Evolutionary conservation across 768 basidiomycete species (phyloP).

Genomic region (Ramaria rubella): DNA sequence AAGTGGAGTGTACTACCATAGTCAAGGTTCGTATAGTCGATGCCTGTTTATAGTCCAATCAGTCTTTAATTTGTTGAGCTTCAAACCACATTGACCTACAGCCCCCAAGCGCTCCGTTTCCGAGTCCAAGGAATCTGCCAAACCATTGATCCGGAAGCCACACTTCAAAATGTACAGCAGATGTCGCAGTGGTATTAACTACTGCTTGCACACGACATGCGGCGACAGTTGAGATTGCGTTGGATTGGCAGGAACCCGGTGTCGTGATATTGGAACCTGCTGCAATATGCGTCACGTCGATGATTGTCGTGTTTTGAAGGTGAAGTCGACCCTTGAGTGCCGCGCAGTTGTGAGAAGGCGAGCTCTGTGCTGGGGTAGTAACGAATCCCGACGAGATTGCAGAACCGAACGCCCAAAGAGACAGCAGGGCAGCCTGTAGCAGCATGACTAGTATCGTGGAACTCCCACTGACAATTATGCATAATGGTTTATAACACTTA

Average conservation of each 20-base stretch:
- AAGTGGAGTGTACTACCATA: constrained; percentile 20
- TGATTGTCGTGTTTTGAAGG: constrained; percentile 6
- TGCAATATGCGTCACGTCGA: constrained; percentile 2
- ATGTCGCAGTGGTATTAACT: constrained; percentile 7
- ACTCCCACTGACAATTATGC: too few species aligned
- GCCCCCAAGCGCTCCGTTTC: constrained; percentile 25
- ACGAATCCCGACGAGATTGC: too few species aligned
- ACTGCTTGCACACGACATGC: constrained; percentile 9
- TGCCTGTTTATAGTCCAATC: constrained; percentile 14
- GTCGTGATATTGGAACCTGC: constrained; percentile 2
- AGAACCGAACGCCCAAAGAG: too few species aligned
- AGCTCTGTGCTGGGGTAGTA: too few species aligned
- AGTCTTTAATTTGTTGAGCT: background rate
- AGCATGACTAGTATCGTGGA: too few species aligned
- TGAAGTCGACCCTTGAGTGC: background rate
- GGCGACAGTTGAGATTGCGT: background rate
- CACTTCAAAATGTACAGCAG: constrained; percentile 17
- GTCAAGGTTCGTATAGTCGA: constrained; percentile 15
- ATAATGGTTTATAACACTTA: too few species aligned
- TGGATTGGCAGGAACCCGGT: constrained; percentile 6
- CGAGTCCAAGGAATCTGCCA: constrained; percentile 23
- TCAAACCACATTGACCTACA: constrained; percentile 12
- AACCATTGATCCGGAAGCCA: constrained; percentile 29
- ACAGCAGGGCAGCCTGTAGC: too few species aligned
- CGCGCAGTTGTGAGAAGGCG: background rate